These are phyloP conservation scores for Panaeolus papilionaceus DNA, from an alignment of 768 basidiomycete genomes.

Conservation along the genomic window DNA sequence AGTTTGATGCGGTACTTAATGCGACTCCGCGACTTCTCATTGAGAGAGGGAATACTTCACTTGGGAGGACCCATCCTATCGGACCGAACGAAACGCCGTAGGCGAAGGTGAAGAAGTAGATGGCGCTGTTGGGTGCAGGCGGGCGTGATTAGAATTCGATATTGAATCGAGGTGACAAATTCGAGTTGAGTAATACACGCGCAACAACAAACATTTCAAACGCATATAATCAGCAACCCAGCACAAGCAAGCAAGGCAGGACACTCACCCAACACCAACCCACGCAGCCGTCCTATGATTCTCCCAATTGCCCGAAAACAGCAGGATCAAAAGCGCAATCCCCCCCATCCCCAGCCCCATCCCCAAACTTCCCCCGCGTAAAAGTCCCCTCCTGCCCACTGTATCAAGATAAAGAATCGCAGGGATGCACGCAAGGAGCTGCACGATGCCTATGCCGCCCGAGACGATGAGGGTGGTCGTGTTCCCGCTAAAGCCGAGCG, in stretches of 20 bases:
- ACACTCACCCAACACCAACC: constrained; percentile 7
- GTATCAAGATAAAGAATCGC: constrained; percentile 51
- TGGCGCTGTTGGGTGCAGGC: constrained; percentile 47
- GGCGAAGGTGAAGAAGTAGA: constrained; percentile 78
- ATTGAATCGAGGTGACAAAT: too few species aligned
- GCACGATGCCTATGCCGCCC: constrained; percentile 81
- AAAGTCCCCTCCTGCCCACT: constrained; percentile 67
- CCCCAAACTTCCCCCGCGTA: constrained; percentile 39
- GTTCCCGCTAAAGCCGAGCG: constrained; percentile 67
- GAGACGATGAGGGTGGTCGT: constrained; percentile 68
- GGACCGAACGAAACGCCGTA: constrained; percentile 84
- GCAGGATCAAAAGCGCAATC: neutral
- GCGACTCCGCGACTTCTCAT: constrained; percentile 85
- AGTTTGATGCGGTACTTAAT: constrained; percentile 84
- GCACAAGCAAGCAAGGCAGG: too few species aligned
- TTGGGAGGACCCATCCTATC: constrained; percentile 84
- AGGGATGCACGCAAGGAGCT: constrained; percentile 78
- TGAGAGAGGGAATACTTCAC: constrained; percentile 82
- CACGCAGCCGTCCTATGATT: neutral
- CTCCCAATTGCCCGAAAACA: neutral
- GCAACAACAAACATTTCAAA: neutral
- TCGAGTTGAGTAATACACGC: too few species aligned
- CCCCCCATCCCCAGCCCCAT: neutral
- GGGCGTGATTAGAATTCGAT: too few species aligned
- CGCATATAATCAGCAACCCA: neutral